These are phyloP conservation scores for Fusarium sp. DNA, from an alignment of 2,329 filamentous ascomycete genomes.

Conservation along the genomic window DNA sequence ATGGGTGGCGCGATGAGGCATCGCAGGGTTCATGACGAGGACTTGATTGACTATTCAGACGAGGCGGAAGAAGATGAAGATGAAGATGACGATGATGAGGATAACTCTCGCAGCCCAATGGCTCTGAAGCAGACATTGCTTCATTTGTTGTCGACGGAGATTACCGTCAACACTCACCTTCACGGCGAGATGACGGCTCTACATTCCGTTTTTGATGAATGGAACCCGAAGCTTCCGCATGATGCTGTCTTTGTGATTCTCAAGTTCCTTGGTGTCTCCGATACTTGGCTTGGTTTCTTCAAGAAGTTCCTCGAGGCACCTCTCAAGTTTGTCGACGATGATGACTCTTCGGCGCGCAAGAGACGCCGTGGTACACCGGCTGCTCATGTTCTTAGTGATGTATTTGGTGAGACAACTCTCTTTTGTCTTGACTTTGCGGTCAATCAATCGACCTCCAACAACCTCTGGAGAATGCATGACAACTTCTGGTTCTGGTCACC, in stretches of 20 bases:
- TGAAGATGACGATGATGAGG: constrained; percentile 8
- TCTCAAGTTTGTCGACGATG: constrained; percentile 69
- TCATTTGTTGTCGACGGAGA: constrained; percentile 62
- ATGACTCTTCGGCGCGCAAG: constrained; percentile 56
- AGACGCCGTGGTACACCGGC: constrained; percentile 70
- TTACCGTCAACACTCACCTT: constrained; percentile 60
- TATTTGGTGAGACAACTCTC: constrained; percentile 71
- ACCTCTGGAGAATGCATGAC: constrained; percentile 73
- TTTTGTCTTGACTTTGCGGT: constrained; percentile 76
- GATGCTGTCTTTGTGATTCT: constrained; percentile 69
- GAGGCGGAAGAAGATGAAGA: constrained; percentile 21
- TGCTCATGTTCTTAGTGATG: constrained; percentile 69
- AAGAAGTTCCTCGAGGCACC: constrained; percentile 69
- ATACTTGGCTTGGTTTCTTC: constrained; percentile 71
- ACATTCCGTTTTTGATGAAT: constrained; percentile 61
- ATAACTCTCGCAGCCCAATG: constrained; percentile 52
- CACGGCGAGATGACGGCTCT: constrained; percentile 62
- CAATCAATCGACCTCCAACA: constrained; percentile 65
- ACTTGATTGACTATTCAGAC: too few species aligned
- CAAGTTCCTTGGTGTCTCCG: constrained; percentile 69
- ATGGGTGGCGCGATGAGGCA: constrained; percentile 2
- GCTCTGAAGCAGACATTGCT: constrained; percentile 63
- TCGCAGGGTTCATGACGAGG: not conserved
- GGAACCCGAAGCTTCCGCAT: constrained; percentile 64
- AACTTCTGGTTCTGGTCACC: constrained; percentile 76